Conservation (phyloP, 345 rosid genomes). For the Acer yangbiense region DNA sequence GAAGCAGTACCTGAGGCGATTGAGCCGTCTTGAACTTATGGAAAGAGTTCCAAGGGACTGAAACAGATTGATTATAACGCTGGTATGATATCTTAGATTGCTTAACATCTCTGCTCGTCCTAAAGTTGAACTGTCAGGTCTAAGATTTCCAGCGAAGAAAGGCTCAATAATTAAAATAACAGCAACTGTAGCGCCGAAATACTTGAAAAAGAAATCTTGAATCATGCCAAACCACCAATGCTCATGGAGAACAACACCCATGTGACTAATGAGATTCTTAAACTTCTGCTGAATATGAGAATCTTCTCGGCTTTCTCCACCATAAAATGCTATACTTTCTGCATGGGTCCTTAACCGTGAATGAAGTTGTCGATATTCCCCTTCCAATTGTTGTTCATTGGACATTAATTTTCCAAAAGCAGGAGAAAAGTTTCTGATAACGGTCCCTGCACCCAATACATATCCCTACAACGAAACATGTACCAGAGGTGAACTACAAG, state of each 20-base stretch:
- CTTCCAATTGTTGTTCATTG: conserved; percentile 93
- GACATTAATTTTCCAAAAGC: conserved; percentile 95
- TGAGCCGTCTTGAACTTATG: conserved; percentile 85
- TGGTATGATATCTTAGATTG: conserved; percentile 98
- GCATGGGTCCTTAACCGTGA: conserved; percentile 98
- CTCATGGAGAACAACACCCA: conserved; percentile 80
- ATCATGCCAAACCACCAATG: conserved; percentile 99
- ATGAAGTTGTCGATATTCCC: conserved; percentile 96
- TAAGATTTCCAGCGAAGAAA: conserved; percentile 87
- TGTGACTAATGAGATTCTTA: conserved; percentile 68
- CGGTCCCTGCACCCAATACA: conserved; percentile 85
- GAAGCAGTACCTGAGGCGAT: conserved; percentile 80
- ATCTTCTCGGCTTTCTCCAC: conserved; percentile 92
- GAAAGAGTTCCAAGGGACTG: conserved; percentile 94
- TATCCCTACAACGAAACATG: conserved; percentile 60
- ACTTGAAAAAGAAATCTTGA: conserved; percentile 93
- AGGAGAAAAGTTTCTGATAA: conserved; percentile 91
- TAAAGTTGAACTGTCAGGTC: conserved; percentile 85
- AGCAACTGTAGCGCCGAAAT: conserved; percentile 97
- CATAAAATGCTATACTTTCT: conserved; percentile 97
- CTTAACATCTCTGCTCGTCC: conserved; percentile 98
- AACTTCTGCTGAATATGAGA: conserved; percentile 89
- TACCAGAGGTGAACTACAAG: conserved; percentile 15
- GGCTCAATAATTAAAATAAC: conserved; percentile 94
- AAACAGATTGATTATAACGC: conserved; percentile 90